Evolutionary conservation across 257 asterid genomes (phyloP).

Genomic region (Avicennia marina): DNA sequence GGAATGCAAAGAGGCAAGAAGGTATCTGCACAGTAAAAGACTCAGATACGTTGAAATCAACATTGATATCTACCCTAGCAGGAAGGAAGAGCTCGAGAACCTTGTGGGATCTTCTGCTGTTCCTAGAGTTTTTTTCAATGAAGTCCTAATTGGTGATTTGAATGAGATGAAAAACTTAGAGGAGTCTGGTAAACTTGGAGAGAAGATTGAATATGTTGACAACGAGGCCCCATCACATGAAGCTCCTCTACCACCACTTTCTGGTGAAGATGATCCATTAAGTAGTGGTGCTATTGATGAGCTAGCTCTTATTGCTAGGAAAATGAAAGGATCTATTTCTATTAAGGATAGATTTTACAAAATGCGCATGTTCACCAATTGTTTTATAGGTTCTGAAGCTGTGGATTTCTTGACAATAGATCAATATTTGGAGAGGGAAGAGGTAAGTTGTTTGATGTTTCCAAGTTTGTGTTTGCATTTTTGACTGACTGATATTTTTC

Average conservation of each 20-base stretch:
- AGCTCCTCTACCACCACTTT: slow-evolving; percentile 90
- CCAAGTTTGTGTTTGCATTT: neutral
- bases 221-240: slow-evolving; percentile 67
- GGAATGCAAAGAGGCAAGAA: slow-evolving; percentile 59
- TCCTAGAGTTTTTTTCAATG: slow-evolving; percentile 80
- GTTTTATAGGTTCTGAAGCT: slow-evolving; percentile 82
- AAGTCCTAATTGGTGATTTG: slow-evolving; percentile 69
- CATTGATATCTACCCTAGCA: slow-evolving; percentile 64
- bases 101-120: slow-evolving; percentile 63
- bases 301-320: slow-evolving; percentile 72
- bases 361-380: slow-evolving; percentile 62
- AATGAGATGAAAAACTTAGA: slow-evolving; percentile 60
- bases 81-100: slow-evolving; percentile 74
- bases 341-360: slow-evolving; percentile 70
- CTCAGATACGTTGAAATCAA: slow-evolving; percentile 77
- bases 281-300: slow-evolving; percentile 77
- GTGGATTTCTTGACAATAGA: slow-evolving; percentile 86
- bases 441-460: slow-evolving; percentile 39
- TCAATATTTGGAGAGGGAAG: slow-evolving; percentile 86
- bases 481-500: neutral
- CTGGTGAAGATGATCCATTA: slow-evolving; percentile 88
- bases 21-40: slow-evolving; percentile 51
- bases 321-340: slow-evolving; percentile 60
- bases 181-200: slow-evolving; percentile 66
- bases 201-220: slow-evolving; percentile 73